Evolutionary conservation across 2,329 filamentous ascomycete species (phyloP), one percentile per base, ranked within the genome.

Genomic region (Penicillium sp.): DNA sequence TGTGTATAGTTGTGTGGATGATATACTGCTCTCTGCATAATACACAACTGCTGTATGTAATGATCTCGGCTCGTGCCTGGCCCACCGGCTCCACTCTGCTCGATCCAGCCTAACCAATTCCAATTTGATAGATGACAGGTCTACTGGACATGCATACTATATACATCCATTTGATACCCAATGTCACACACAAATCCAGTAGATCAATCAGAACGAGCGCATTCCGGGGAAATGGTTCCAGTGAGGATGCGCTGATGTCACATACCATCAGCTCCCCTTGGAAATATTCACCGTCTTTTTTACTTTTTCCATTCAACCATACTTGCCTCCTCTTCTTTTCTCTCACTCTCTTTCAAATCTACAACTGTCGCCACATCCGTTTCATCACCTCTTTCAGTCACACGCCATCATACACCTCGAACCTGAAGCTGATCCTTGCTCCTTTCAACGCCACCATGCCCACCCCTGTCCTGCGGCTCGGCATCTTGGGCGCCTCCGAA

Each of bases 401-500:
- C n/a, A n/a, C n/a, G n/a, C n/a, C n/a, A n/a, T n/a, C 24, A 28
- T 5, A 28, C 24, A 28, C 5, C 24, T 28, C 10, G 24, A 28
- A 28, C 24, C n/a, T n/a, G n/a, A n/a, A n/a, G n/a, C n/a, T n/a
- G n/a, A 42, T n/a, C 26, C 28, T 26, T 45, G 26, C n/a, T 13
- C 13, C 19, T 10, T 9, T 16, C 6, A 47, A 31, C 23, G 37
- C 47, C 11, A 58, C 33, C 9, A 67, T 68, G 63, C 51, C 62
- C 14, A 58, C 58, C 46, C 56, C 51, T 19, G 49, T 63, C 45
- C 64, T 75, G 31, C 67, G 59, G 24, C 63, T 74, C 14, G 73
- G 72, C 5, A 69, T 75, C 51, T 66, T 75, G 45, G 71, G 72
- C 47, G 64, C 67, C 51, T 68, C 68, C 21, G 76, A 82, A 60